Evolutionary conservation across 345 rosid genomes (phyloP).

Genomic region (Noccaea bulbosa): DNA sequence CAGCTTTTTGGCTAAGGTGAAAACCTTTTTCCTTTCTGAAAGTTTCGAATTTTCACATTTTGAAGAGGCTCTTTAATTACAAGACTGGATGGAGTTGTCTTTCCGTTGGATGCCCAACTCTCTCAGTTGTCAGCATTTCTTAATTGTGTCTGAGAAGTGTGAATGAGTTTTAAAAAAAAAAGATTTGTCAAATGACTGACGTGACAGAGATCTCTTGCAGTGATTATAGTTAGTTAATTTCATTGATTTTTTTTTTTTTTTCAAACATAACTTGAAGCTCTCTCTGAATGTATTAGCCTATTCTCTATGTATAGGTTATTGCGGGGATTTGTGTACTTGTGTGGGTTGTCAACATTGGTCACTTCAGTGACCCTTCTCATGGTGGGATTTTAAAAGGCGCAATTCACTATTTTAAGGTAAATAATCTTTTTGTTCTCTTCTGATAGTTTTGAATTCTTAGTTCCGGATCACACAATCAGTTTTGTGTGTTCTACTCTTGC

Average conservation of each 20-base stretch:
- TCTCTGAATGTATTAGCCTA: conserved; percentile 21
- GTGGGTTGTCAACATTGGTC: conserved; percentile 98
- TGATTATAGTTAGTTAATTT: conserved; percentile 19
- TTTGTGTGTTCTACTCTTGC: conserved; percentile 23
- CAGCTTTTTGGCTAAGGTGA: conserved; percentile 96
- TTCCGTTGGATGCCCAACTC: conserved; percentile 16
- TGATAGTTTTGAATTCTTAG: conserved; percentile 20
- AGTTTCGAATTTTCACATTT: background rate
- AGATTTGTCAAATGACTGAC: conserved; percentile 18
- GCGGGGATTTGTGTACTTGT: conserved; percentile 96
- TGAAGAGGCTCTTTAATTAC: background rate
- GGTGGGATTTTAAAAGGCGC: conserved; percentile 97
- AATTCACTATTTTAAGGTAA: conserved; percentile 97
- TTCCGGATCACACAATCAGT: conserved; percentile 2
- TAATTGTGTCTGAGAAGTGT: conserved; percentile 16
- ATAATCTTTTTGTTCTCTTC: conserved; percentile 21
- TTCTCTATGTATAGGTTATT: conserved; percentile 69
- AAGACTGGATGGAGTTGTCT: conserved; percentile 22
- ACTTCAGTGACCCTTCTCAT: conserved; percentile 94
- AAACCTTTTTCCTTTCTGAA: conserved; percentile 21
- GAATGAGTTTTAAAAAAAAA: background rate
- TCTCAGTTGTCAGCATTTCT: conserved; percentile 21
- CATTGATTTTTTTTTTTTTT: conserved; percentile 9
- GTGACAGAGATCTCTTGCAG: conserved; percentile 22
- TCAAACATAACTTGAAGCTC: conserved; percentile 15